Base-by-base conservation (phyloP, 1,284 basidiomycete species). In the Tetrapyrgos nigripes region DNA sequence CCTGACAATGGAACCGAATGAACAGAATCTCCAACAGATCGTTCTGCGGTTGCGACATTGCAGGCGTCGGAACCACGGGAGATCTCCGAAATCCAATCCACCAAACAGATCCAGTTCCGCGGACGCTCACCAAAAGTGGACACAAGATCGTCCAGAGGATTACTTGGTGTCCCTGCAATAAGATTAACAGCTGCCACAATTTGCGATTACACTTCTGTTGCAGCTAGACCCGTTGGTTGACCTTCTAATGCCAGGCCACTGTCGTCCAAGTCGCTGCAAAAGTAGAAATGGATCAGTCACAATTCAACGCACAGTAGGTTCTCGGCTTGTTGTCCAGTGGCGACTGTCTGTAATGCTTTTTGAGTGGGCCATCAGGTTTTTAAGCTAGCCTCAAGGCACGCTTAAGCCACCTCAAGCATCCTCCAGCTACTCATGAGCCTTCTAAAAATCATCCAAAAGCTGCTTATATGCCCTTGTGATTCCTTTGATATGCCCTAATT, bases 81-180 rank as follows among this genome's bases (percentile, higher is more conserved):
- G 24, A 60, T 60, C 3, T 62, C 69, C 51, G 68, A 69, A n/a
- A 35, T 58, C 63, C 37, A 64, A 61, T 29, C 60, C 62, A 27
- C 62, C 64, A 66, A 65, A 48, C 61, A 53, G 28, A 45, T 62
- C 58, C 64, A 48, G 50, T 49, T 68, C 53, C 45, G 70, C 61
- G 11, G 68, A 53, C 58, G 60, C 40, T 61, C 70, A 37, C 92
- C 92, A 74, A 96, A 96, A 64, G 96, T 91, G 14, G 92, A 94
- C 28, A 95, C 93, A 10, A 96, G 81, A 71, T 94, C 94, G 75
- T 97, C 95, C 45, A 97, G 81, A 2, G 95, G 95, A 72, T 97
- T 97, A 60, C 81, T 83, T 35, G 88, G 92, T 35, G 85, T 87
- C n/a, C 86, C 89, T 9, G 86, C 80, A 23, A 90, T 75, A 40